These are phyloP conservation scores for Colletotrichum orchidophilum DNA, from an alignment of 2,329 filamentous ascomycete species.

Conservation along the genomic window DNA sequence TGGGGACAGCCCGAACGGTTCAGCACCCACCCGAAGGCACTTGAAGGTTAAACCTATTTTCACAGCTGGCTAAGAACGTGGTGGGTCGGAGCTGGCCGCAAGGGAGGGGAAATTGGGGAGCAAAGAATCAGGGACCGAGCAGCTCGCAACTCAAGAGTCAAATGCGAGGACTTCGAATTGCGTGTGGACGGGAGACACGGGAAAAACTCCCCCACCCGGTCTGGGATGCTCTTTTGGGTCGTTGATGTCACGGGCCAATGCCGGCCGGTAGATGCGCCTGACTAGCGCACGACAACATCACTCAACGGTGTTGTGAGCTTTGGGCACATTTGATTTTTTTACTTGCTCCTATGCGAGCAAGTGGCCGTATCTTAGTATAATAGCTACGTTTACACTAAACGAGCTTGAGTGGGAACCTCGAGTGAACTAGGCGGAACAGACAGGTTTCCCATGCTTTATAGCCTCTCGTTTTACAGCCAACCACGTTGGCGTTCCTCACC, in stretches of 20 bases:
- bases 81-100: slow-evolving; percentile 25
- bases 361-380: neutral
- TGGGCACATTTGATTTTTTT: neutral
- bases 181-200: slow-evolving; percentile 16
- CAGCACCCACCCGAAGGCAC: neutral
- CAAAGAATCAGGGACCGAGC: neutral
- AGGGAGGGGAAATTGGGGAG: neutral
- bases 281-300: slow-evolving; percentile 24
- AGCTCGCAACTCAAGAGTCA: neutral
- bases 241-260: slow-evolving; percentile 2
- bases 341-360: neutral
- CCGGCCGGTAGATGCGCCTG: slow-evolving; percentile 29
- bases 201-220: slow-evolving; percentile 24
- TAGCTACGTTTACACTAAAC: neutral
- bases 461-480: slow-evolving; percentile 15
- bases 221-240: neutral
- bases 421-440: neutral
- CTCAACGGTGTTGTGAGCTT: neutral
- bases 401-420: neutral
- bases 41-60: slow-evolving; percentile 15
- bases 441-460: neutral
- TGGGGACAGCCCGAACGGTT: slow-evolving; percentile 21
- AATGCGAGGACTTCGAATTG: slow-evolving; percentile 4
- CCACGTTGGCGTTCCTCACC: slow-evolving; percentile 28
- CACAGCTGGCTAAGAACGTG: slow-evolving; percentile 14